Evolutionary conservation across 345 rosid species (phyloP), one percentile per base, ranked within the genome.

Genomic region (Excoecaria agallocha): DNA sequence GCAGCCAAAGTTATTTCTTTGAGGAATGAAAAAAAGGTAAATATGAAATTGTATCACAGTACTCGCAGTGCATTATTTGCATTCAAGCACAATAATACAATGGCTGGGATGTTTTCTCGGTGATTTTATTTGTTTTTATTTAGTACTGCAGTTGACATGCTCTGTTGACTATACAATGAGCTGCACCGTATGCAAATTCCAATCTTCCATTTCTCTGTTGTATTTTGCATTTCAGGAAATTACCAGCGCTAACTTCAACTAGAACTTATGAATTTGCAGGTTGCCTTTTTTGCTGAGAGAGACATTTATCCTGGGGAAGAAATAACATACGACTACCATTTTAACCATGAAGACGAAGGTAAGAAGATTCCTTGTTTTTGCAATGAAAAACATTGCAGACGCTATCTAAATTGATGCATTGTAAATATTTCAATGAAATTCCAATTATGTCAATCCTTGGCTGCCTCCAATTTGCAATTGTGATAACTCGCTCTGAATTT

Each of bases 251-350:
- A 30, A 30, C 30, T 76, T 57, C 39, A 48, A 22, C 63, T 24
- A 5, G 2, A 30, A 17, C 55, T n/a, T 55, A 7, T 58, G 75
- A 51, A 10, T 80, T 59, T 73, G 79, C 85, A 85, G 87, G 91
- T 87, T 20, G 83, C 85, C 30, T 87, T 87, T 69, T 82, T 85
- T 0, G 90, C 85, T 12, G 84, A 82, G 77, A 81, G 87, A 74
- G 90, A 85, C 78, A 84, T 87, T 57, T 80, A 80, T 76, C 90
- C 87, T 1, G 90, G 90, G 7, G 88, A 87, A 78, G 90, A 87
- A 80, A 78, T 87, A 78, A 87, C 90, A 5, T 85, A 87, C 46
- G 90, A 87, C 66, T 87, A 87, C 75, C 84, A 85, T 79, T 87
- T 87, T 59, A 87, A 83, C 83, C 81, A 80, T 41, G 88, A 87